A percentile compares a stretch with the other conserved stretches of the same genome.
Conservation (phyloP, 345 rosid genomes). For the Aegle marmelos region DNA sequence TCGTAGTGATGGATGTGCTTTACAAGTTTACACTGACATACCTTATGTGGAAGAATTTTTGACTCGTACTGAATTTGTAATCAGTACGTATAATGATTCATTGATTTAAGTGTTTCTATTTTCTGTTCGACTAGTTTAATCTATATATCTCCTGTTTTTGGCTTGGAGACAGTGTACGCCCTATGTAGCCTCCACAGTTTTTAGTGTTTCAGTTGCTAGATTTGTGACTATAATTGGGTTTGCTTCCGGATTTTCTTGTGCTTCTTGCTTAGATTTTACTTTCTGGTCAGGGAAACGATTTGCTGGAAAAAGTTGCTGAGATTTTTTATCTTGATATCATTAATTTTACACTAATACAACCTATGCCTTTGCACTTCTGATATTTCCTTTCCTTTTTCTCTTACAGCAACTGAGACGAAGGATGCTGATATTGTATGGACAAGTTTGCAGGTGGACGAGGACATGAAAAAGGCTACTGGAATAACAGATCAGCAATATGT, state of each 20-base stretch:
- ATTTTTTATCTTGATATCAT: not conserved
- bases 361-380: not conserved
- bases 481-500: constrained; percentile 68
- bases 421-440: constrained; percentile 95
- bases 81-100: constrained; percentile 53
- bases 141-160: not conserved
- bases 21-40: constrained; percentile 77
- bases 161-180: not conserved
- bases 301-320: not conserved
- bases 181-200: not conserved
- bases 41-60: constrained; percentile 86
- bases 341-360: not conserved
- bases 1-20: constrained; percentile 43
- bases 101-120: not conserved
- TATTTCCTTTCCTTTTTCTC: not conserved
- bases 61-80: constrained; percentile 73
- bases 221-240: constrained; percentile 3
- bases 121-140: not conserved
- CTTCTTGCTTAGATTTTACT: not conserved
- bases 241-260: not conserved
- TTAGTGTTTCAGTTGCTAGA: constrained; percentile 1
- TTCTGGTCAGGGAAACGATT: not conserved
- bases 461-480: constrained; percentile 65
- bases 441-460: constrained; percentile 81
- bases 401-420: constrained; percentile 69